Base-by-base conservation (phyloP, 768 basidiomycete genomes). In the Mycena polygramma region DNA sequence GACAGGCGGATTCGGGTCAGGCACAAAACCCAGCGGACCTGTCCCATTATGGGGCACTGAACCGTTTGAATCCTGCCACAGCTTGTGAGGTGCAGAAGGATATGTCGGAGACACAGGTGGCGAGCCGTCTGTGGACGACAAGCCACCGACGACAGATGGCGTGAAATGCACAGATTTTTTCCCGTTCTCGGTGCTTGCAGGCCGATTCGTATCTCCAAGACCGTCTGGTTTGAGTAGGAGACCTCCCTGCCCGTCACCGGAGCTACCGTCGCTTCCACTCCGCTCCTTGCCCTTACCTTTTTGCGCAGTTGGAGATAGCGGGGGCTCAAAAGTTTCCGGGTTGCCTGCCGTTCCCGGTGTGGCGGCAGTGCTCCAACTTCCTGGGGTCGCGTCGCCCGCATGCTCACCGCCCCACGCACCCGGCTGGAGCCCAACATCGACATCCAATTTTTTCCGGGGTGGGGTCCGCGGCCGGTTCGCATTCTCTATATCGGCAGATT, bases 381-480 rank as follows among this genome's bases (percentile, higher is more conserved):
- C 94, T 5, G 94, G 93, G 0, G 94, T 94, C 52, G 74, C 54
- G 72, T 84, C 77, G 68, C 79, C 71, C 76, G 78, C 66, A 71
- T 76, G 20, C 49, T 72, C 72, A 30, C 75, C 72, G 52, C 64
- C 71, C 73, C 71, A 75, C 39, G 55, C 52, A 41, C 73, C 74
- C 22, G 73, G 70, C 26, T 71, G 55, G 48, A 75, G 78, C 30
- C 75, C 69, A 41, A 46, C 69, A 7, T 73, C 58, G 2, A 75
- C 69, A 26, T 73, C 74, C 8, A 59, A 48, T 37, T 63, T 57
- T 26, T 68, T 30, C 6, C 77, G 72, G 1, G 76, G 75, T 14
- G 77, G 76, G 17, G 74, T 76, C 55, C 68, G 75, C n/a, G 79
- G 74, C 62, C 68, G 70, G 57, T 73, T 71, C 39, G 75, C 69